Percentiles rank a stretch among this genome's conserved stretches.
Conservation (phyloP, 2,329 filamentous ascomycete species). For the Ceratocystis cubensis region DNA sequence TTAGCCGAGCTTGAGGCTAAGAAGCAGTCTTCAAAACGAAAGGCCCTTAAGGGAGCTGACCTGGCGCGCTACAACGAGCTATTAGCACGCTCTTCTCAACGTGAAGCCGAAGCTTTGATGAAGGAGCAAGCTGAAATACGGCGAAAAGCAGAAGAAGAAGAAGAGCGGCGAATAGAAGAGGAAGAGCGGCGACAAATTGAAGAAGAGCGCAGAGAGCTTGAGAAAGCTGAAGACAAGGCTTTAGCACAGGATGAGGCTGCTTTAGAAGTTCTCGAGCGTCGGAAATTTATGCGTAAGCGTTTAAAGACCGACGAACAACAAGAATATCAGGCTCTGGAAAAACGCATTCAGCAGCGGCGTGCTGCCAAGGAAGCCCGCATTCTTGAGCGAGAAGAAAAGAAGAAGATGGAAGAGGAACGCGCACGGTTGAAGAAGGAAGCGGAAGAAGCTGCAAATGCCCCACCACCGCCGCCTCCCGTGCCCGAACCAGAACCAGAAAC, state of each 20-base stretch:
- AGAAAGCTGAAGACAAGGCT: conserved; percentile 8
- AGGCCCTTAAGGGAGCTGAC: conserved; percentile 5
- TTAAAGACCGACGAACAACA: background rate
- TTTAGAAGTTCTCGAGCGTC: conserved; percentile 6
- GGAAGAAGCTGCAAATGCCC: background rate
- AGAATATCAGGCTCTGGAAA: background rate
- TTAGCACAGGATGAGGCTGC: background rate
- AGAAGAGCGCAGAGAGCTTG: conserved; percentile 12
- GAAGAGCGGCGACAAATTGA: conserved; percentile 17
- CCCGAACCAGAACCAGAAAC: conserved; percentile 18
- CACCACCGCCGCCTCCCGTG: conserved; percentile 11
- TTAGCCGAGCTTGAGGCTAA: conserved; percentile 17
- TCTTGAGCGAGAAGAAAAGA: conserved; percentile 6
- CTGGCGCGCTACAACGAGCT: conserved; percentile 19
- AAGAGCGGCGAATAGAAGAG: conserved; percentile 15
- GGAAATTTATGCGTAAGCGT: conserved; percentile 13
- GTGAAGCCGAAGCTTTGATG: conserved; percentile 16
- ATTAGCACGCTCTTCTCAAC: conserved; percentile 16
- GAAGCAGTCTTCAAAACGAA: conserved; percentile 12
- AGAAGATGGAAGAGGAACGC: conserved; percentile 7
- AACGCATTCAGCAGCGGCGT: background rate
- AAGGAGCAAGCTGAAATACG: conserved; percentile 14
- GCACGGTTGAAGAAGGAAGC: conserved; percentile 6
- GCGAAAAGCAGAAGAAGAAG: conserved; percentile 13
- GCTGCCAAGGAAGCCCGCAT: conserved; percentile 4